Base-by-base conservation (phyloP, 2,329 filamentous ascomycete genomes). In the Ilyonectria destructans region DNA sequence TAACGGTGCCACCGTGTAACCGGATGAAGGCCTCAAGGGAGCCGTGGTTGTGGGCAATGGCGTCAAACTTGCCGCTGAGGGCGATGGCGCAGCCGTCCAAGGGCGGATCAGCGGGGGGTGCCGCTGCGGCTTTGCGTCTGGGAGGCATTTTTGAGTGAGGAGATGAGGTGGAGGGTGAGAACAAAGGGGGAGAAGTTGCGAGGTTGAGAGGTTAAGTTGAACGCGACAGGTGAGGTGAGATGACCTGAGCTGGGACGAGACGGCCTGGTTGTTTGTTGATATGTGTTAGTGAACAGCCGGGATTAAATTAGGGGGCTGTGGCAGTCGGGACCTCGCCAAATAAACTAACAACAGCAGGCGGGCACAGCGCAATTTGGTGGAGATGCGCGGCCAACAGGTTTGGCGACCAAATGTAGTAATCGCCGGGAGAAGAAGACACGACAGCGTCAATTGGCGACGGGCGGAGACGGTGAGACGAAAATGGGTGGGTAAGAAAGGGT, bases 61-160 rank as follows among this genome's bases (percentile, higher is more conserved):
- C 82, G 1, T 85, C 80, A 71, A 93, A 90, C 6, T 86, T 87
- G 67, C 91, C 91, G 64, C 88, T 90, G 29, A 92, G 77, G 23
- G 86, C 87, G 51, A 93, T 82, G 6, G 81, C 81, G 71, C 80
- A 85, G 5, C 85, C 86, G 2, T 83, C 78, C 4, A 91, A 80
- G 0, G 87, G 80, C 31, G 68, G 70, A 23, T 71, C 67, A 43
- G 70, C 74, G 31, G 75, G 63, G 3, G 74, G 55, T 17, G 71
- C 74, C 19, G 62, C 67, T n/a, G 69, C 69, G 15, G 67, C 70
- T 60, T 56, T 70, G 69, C 74, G 67, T 35, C 65, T 72, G 13
- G 75, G 71, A 19, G 74, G 59, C 74, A 77, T 76, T 65, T 63
- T 71, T 51, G 31, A 9, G n/a, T n/a, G 12, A 13, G 19, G 21